Base-by-base conservation (phyloP, 148 eudicot species). In the Vaccinium corymbosum region DNA sequence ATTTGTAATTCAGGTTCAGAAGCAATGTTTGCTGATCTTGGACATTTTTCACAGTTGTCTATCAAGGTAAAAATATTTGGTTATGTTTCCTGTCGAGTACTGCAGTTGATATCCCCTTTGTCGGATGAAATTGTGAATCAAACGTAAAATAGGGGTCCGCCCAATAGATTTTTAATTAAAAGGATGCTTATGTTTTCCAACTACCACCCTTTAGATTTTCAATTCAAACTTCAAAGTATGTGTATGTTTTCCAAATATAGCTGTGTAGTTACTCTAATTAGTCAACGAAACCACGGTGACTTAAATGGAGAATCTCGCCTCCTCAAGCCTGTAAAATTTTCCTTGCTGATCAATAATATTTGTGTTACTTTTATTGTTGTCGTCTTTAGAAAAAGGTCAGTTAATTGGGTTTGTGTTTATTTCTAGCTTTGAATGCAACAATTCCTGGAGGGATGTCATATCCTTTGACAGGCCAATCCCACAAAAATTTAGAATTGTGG, bases 11-110 rank as follows among this genome's bases (percentile, higher is more conserved):
- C 95, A 94, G 99, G 99, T 84, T 95, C 98, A 9, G 99, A 97
- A 85, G 99, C 99, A 19, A 97, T 97, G 99, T 97, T 91, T 87
- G 99, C 99, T 83, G 99, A 97, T 91, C 98, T 97, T 80, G 99
- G 99, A 19, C 99, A 97, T 89, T 97, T 97, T 81, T 93, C 98
- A 0, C 99, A 97, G 87, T 82, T 92, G 83, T 97, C 99, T 76
- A 97, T 97, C 87, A 86, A 97, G 99, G 99, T 93, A 89, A 79
- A 53, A 49, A 50, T 32, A 83, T 12, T 77, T 68, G 49, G 14
- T 68, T 12, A 61, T 78, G 29, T 64, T 66, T 15, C 25, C 12
- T 48, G 46, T 53, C 0, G 11, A 27, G 15, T 42, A 80, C 27
- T 59, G 82, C 8, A 38, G 22, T 20, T 59, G 49, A 20, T 20